These are phyloP conservation scores for Colletotrichum lentis DNA, from an alignment of 2,329 filamentous ascomycete genomes.

Conservation along the genomic window DNA sequence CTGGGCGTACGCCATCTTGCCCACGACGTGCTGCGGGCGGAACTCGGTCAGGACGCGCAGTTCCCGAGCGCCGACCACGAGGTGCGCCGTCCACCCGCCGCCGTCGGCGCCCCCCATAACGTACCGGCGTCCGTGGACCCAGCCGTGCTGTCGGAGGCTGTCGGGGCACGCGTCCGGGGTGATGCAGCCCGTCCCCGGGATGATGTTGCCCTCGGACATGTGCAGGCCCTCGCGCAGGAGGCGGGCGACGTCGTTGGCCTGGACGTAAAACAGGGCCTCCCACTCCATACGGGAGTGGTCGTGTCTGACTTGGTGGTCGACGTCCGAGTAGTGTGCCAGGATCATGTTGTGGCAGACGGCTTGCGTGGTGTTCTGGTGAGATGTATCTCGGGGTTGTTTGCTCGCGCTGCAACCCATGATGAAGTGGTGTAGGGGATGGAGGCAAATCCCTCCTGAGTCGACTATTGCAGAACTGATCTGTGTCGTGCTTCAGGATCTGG, in stretches of 20 bases:
- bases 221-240: not conserved
- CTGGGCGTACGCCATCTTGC: not conserved
- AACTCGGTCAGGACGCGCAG: not conserved
- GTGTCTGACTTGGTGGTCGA: not conserved
- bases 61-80: constrained; percentile 2
- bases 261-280: not conserved
- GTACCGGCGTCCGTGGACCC: constrained; percentile 10
- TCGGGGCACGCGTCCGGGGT: not conserved
- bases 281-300: not conserved
- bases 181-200: not conserved
- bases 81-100: constrained; percentile 8
- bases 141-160: not conserved
- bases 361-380: not conserved
- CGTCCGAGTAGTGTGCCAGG: not conserved
- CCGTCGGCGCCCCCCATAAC: not conserved
- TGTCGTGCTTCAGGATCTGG: not conserved
- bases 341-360: not conserved
- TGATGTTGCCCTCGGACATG: not conserved
- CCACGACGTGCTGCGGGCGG: not conserved
- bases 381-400: not conserved
- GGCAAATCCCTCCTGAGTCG: not conserved
- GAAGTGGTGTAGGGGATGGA: not conserved
- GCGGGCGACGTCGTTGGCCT: not conserved
- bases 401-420: not conserved
- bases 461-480: not conserved